Evolutionary conservation across 1,284 basidiomycete species (phyloP).

Genomic region (Ganoderma resinaceum): DNA sequence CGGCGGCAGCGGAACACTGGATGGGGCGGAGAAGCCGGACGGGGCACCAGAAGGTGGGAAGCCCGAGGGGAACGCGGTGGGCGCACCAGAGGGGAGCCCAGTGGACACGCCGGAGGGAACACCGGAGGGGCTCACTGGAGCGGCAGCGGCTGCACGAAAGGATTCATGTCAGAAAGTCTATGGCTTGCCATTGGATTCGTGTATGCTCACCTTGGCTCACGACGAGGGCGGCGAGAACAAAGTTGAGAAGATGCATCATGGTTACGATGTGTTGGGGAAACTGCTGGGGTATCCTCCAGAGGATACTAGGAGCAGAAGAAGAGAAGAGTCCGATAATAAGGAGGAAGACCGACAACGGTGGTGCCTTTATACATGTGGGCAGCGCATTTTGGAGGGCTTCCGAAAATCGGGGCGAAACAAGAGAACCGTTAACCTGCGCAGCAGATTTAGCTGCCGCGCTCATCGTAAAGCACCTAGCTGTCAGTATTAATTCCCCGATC

Average conservation of each 20-base stretch:
- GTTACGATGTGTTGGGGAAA: background rate
- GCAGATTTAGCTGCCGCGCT: background rate
- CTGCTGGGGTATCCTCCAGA: background rate
- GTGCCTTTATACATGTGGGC: background rate
- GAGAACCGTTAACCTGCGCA: background rate
- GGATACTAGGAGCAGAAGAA: background rate
- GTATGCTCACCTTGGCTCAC: background rate
- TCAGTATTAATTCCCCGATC: background rate
- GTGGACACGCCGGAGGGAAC: background rate
- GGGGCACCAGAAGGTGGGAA: too few species aligned
- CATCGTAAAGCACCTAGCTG: background rate
- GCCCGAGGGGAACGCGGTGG: too few species aligned
- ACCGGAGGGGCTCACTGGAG: background rate
- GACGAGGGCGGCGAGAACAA: background rate
- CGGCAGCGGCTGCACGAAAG: background rate
- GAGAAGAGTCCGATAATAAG: background rate
- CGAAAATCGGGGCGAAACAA: background rate
- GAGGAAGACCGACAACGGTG: background rate
- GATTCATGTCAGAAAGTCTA: background rate
- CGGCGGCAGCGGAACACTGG: background rate
- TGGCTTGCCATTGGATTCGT: background rate
- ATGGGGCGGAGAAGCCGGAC: too few species aligned
- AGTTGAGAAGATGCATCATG: background rate
- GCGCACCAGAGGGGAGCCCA: background rate
- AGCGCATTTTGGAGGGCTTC: background rate